Evolutionary conservation across 2,329 filamentous ascomycete species (phyloP).

Genomic region (Pseudogymnoascus sp.): DNA sequence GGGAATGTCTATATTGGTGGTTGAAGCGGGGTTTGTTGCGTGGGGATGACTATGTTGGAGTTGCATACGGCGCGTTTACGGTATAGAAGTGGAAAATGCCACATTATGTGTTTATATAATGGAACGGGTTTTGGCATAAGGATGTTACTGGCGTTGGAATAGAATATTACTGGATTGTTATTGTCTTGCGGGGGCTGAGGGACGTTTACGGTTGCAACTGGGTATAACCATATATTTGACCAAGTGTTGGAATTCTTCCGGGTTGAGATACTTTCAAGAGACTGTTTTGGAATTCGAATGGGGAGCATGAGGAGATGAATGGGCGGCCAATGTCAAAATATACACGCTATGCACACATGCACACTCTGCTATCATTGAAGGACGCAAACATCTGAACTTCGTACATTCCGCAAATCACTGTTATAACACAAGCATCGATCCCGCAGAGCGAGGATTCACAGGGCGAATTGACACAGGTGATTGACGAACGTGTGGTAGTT

Average conservation of each 20-base stretch:
- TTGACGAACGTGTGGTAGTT: background rate
- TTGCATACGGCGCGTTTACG: background rate
- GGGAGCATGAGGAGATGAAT: background rate
- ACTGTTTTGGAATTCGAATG: background rate
- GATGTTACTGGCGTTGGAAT: background rate
- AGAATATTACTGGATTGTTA: background rate
- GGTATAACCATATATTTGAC: background rate
- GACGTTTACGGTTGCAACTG: background rate
- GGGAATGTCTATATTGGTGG: constrained; percentile 32
- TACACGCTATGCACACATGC: background rate
- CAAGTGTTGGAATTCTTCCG: background rate
- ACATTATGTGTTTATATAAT: background rate
- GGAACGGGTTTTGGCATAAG: background rate
- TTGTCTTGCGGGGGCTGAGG: background rate
- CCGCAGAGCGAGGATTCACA: background rate
- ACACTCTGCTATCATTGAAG: background rate
- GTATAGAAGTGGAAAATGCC: background rate
- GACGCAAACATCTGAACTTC: background rate
- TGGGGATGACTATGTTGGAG: background rate
- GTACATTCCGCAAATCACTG: background rate
- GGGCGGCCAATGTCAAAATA: background rate
- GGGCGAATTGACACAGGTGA: background rate
- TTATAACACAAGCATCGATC: background rate
- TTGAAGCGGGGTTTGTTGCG: constrained; percentile 26
- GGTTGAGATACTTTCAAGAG: background rate